Evolutionary conservation across 2,329 filamentous ascomycete species (phyloP).

Genomic region (Delphinella strobiligena): DNA sequence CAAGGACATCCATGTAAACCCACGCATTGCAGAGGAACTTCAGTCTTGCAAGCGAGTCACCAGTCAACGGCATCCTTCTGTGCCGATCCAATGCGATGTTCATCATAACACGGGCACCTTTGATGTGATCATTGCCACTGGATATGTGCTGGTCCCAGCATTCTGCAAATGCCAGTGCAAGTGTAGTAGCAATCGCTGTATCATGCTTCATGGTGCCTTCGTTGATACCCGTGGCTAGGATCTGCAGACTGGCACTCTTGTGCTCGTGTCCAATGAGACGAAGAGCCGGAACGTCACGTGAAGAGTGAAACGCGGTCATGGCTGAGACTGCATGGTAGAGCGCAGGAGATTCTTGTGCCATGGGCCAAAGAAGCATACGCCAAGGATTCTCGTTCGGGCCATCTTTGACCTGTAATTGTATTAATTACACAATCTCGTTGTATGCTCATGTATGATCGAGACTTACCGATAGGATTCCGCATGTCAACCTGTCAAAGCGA

Average conservation of each 20-base stretch:
- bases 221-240: slow-evolving; percentile 44
- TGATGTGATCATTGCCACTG: slow-evolving; percentile 57
- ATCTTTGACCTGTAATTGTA: slow-evolving; percentile 42
- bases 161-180: slow-evolving; percentile 57
- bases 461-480: slow-evolving; percentile 49
- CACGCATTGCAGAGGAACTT: slow-evolving; percentile 60
- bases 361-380: slow-evolving; percentile 58
- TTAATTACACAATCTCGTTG: neutral
- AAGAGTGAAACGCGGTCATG: slow-evolving; percentile 57
- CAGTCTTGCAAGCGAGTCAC: slow-evolving; percentile 41
- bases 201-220: slow-evolving; percentile 49
- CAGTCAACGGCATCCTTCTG: slow-evolving; percentile 26
- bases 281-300: slow-evolving; percentile 44
- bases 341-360: slow-evolving; percentile 51
- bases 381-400: slow-evolving; percentile 59
- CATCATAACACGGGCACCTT: slow-evolving; percentile 53
- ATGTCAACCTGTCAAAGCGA: slow-evolving; percentile 54
- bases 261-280: slow-evolving; percentile 55
- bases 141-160: slow-evolving; percentile 60
- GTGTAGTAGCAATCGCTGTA: slow-evolving; percentile 56
- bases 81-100: slow-evolving; percentile 44
- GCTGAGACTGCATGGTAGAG: slow-evolving; percentile 57
- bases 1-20: slow-evolving; percentile 64
- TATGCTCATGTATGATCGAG: neutral
- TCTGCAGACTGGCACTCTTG: slow-evolving; percentile 52